Percentiles rank a stretch among this genome's conserved stretches.
Conservation (phyloP, 1,284 basidiomycete genomes). For the Ceratobasidium theobromae region DNA sequence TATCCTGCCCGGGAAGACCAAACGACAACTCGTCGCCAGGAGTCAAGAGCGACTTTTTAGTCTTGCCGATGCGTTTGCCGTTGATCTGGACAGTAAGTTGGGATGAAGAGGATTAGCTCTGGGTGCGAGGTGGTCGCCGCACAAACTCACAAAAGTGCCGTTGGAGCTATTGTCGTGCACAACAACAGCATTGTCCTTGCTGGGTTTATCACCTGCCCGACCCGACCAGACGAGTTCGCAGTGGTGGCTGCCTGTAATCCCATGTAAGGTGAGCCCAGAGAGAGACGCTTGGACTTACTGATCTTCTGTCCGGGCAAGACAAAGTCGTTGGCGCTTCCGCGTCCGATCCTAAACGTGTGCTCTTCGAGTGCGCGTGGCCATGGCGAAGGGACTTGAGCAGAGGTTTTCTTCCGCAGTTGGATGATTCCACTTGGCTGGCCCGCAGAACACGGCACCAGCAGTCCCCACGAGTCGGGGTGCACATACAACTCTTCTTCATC, state of each 20-base stretch:
- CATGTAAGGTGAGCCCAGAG: neutral
- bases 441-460: conserved; percentile 10
- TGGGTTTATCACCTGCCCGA: neutral
- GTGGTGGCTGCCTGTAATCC: conserved; percentile 17
- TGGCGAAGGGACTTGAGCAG: neutral
- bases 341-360: conserved; percentile 17
- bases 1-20: conserved; percentile 56
- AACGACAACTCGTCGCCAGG: conserved; percentile 85
- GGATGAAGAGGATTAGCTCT: neutral
- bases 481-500: neutral
- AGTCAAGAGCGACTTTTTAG: conserved; percentile 58
- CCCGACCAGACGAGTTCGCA: conserved; percentile 4
- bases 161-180: conserved; percentile 78
- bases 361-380: neutral
- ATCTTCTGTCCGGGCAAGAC: conserved; percentile 12
- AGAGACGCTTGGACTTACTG: neutral
- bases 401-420: neutral
- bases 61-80: conserved; percentile 61
- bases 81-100: conserved; percentile 70
- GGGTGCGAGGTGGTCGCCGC: too few relatives aligned
- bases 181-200: conserved; percentile 48
- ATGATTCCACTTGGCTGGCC: conserved; percentile 18
- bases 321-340: conserved; percentile 5
- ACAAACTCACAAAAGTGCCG: conserved; percentile 74
- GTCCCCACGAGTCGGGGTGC: conserved; percentile 27